phyloP scores from a whole-genome alignment of 345 rosid species.

The Arabidopsis suecica region DNA sequence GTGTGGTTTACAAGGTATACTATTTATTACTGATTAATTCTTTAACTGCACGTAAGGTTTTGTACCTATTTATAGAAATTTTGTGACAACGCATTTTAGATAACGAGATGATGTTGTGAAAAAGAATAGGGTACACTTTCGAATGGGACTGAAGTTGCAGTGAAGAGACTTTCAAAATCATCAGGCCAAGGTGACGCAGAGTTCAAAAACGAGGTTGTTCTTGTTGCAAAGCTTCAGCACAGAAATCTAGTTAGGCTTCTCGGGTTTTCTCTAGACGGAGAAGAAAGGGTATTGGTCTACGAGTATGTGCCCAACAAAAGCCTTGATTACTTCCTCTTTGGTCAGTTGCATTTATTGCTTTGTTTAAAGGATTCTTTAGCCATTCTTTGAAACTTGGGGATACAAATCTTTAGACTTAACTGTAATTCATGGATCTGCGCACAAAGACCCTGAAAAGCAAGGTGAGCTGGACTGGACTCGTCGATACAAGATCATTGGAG shows the following conservation, averaged over 20 bases:
- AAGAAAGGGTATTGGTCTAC: constrained; percentile 32
- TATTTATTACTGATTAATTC: background rate
- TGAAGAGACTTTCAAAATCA: constrained; percentile 31
- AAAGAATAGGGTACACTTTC: constrained; percentile 12
- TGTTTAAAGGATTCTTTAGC: background rate
- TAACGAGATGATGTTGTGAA: background rate
- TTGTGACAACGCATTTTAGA: background rate
- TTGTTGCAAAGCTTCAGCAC: constrained; percentile 39
- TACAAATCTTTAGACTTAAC: background rate
- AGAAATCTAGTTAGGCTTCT: constrained; percentile 31
- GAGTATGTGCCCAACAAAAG: constrained; percentile 38
- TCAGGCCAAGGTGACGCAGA: constrained; percentile 35
- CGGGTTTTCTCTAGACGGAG: constrained; percentile 12
- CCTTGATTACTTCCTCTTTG: constrained; percentile 34
- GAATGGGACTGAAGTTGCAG: constrained; percentile 24
- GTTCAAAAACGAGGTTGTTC: constrained; percentile 31
- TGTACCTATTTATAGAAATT: background rate
- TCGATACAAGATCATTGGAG: constrained; percentile 50
- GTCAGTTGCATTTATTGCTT: background rate
- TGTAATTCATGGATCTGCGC: background rate
- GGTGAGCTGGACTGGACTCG: constrained; percentile 51
- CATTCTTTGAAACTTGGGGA: background rate
- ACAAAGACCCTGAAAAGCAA: constrained; percentile 40
- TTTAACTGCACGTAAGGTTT: background rate
- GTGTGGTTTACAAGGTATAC: constrained; percentile 65